These are phyloP conservation scores for Aphanomyces cochlioides DNA, from an alignment of 352 stramenopile genomes.

Conservation along the genomic window DNA sequence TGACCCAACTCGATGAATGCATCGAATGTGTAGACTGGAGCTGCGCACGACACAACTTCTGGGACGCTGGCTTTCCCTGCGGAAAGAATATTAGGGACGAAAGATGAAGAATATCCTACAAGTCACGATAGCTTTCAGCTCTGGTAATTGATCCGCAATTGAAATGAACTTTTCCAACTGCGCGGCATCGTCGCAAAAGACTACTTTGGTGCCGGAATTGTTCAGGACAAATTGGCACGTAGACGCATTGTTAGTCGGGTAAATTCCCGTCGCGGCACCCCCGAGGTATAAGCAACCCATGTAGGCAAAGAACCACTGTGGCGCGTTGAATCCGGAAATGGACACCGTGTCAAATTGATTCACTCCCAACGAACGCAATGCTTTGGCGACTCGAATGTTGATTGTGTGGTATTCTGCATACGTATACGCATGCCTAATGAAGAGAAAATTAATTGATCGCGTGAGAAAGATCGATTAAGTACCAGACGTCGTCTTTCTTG, in stretches of 20 bases:
- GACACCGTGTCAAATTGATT: constrained; percentile 39
- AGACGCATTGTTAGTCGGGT: constrained; percentile 41
- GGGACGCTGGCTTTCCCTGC: constrained; percentile 38
- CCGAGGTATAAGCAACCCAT: constrained; percentile 44
- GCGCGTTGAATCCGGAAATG: constrained; percentile 49
- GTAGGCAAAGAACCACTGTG: constrained; percentile 41
- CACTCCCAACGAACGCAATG: constrained; percentile 39
- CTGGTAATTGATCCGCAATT: constrained; percentile 38
- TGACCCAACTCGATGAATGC: constrained; percentile 1
- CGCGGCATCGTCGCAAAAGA: constrained; percentile 35
- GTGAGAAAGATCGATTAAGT: constrained; percentile 7
- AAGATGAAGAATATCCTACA: constrained; percentile 42
- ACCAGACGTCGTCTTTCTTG: constrained; percentile 45
- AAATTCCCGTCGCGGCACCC: constrained; percentile 42
- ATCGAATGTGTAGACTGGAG: constrained; percentile 10
- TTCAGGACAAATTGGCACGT: constrained; percentile 38
- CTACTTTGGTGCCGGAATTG: constrained; percentile 36
- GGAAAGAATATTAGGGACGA: constrained; percentile 33
- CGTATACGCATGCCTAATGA: constrained; percentile 31
- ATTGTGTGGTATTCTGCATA: constrained; percentile 38
- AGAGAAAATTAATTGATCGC: background rate
- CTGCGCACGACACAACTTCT: background rate
- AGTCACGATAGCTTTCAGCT: constrained; percentile 43
- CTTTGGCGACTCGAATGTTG: constrained; percentile 37
- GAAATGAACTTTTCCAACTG: constrained; percentile 40